Conservation (phyloP, 352 stramenopile genomes). For the Phytophthora pistaciae region DNA sequence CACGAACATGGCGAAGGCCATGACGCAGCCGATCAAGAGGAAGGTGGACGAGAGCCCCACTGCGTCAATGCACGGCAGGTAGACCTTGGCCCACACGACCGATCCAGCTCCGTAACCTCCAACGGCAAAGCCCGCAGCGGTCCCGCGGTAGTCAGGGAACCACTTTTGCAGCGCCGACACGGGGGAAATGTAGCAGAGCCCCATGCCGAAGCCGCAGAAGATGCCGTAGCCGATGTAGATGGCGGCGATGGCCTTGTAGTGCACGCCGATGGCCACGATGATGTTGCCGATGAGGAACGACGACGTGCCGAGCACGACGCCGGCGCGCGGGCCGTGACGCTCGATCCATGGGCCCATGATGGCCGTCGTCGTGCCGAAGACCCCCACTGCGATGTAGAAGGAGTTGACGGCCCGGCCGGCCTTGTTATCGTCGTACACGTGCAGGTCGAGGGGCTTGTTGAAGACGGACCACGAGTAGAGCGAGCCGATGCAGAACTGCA, state of each 20-base stretch:
- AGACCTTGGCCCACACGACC: conserved; percentile 69
- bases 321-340: conserved; percentile 52
- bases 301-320: conserved; percentile 50
- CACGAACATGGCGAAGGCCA: conserved; percentile 45
- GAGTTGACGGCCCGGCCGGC: conserved; percentile 56
- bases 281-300: conserved; percentile 61
- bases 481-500: conserved; percentile 74
- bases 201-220: conserved; percentile 65
- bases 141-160: conserved; percentile 76
- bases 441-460: conserved; percentile 67
- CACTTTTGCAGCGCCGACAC: conserved; percentile 73
- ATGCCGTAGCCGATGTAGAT: conserved; percentile 75
- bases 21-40: conserved; percentile 51
- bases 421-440: conserved; percentile 48
- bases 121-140: conserved; percentile 66
- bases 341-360: conserved; percentile 77
- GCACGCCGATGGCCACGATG: conserved; percentile 56
- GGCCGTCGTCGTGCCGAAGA: conserved; percentile 64
- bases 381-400: conserved; percentile 69
- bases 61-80: conserved; percentile 53
- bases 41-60: conserved; percentile 62
- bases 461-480: conserved; percentile 78
- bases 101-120: conserved; percentile 64
- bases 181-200: conserved; percentile 75
- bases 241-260: conserved; percentile 51